Evolutionary conservation across 805 yeast species (phyloP), one percentile per base, ranked within the genome.

Genomic region (Candida stauntonica): DNA sequence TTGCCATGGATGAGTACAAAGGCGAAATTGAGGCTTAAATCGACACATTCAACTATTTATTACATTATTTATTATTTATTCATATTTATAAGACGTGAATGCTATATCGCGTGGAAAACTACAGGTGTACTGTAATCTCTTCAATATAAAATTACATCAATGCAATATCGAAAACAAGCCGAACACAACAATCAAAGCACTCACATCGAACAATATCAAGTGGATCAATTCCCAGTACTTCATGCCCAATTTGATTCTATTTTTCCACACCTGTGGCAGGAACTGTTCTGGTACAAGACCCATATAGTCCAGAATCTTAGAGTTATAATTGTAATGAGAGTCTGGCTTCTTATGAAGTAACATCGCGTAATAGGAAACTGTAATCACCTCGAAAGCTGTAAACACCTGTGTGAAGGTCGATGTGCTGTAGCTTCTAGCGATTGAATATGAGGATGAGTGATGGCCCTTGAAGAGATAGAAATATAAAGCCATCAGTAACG

Each of bases 1-100:
- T 69, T 54, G 54, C 54, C n/a, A 51, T 49, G 45, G 51, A 49
- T 31, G 32, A 33, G 2, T 49, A 38, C 31, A 45, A 42, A 23
- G 45, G 20, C 7, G 53, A 46, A 17, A 36, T 51, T 29, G 42
- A 45, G 14, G 42, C 18, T 7, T 39, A 30, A 32, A 11, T 15
- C n/a, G 14, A 17, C 26, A 6, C 26, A 19, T 6, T 23, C 17
- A 26, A 19, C 17, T 39, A 35, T 37, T 36, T 30, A 23, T 26
- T 26, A 26, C 28, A 26, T 11, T 26, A 19, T 29, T 14, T 15
- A 8, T 14, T 37, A 39, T 35, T 30, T 44, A 38, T 41, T 31
- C 26, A 21, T n/a, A n/a, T n/a, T n/a, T n/a, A n/a, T n/a, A n/a
- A n/a, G n/a, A n/a, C n/a, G n/a, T n/a, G n/a, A n/a, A n/a, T n/a